These are phyloP conservation scores for Cladosporium halotolerans DNA, from an alignment of 2,329 filamentous ascomycete species.

Conservation along the genomic window DNA sequence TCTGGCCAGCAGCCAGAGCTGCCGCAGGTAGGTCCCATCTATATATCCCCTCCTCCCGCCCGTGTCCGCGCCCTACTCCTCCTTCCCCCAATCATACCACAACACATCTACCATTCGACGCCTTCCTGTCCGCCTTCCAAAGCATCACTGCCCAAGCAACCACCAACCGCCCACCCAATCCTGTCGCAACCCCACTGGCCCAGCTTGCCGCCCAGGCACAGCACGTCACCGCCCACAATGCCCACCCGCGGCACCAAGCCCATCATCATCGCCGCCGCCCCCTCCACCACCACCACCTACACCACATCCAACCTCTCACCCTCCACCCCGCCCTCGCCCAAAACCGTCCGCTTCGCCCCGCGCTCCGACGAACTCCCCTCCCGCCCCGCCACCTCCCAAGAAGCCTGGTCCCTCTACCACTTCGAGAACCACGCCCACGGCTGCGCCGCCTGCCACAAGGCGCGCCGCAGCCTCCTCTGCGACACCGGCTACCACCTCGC, in stretches of 20 bases:
- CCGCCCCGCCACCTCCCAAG: conserved; percentile 35
- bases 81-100: conserved; percentile 8
- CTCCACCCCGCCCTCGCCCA: conserved; percentile 24
- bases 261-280: conserved; percentile 23
- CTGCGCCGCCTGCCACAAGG: conserved; percentile 35
- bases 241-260: conserved; percentile 13
- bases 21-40: conserved; percentile 5
- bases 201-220: conserved; percentile 9
- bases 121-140: conserved; percentile 1
- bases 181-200: conserved; percentile 1
- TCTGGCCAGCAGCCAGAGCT: too few relatives aligned
- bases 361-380: conserved; percentile 26
- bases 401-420: conserved; percentile 43
- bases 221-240: conserved; percentile 3
- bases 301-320: conserved; percentile 18
- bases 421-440: conserved; percentile 43
- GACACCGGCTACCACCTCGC: conserved; percentile 15
- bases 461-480: background rate
- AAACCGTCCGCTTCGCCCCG: conserved; percentile 27
- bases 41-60: conserved; percentile 2
- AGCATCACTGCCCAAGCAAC: conserved; percentile 8
- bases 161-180: background rate
- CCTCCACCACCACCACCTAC: conserved; percentile 14
- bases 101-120: conserved; percentile 7
- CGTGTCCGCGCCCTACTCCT: conserved; percentile 3